Evolutionary conservation across 768 basidiomycete genomes (phyloP).

Genomic region (Leccinum uliginosum): DNA sequence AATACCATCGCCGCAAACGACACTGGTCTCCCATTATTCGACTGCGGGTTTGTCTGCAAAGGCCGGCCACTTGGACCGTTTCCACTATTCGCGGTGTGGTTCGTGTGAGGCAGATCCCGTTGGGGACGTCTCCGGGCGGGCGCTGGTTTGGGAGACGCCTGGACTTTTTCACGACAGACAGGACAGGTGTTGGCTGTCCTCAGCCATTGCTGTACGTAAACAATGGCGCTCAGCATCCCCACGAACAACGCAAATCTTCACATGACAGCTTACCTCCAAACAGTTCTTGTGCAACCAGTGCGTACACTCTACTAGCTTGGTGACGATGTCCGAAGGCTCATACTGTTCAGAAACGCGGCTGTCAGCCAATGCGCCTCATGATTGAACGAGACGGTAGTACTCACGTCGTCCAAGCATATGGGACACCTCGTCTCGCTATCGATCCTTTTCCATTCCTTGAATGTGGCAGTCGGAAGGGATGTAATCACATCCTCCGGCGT

Average conservation of each 20-base stretch:
- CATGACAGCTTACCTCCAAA: conserved; percentile 51
- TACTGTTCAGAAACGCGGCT: conserved; percentile 45
- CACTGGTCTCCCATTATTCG: conserved; percentile 12
- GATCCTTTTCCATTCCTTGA: conserved; percentile 62
- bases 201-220: conserved; percentile 66
- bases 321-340: conserved; percentile 51
- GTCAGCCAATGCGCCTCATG: background rate
- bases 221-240: conserved; percentile 1
- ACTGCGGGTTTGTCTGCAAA: conserved; percentile 2
- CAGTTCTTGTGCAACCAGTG: conserved; percentile 83
- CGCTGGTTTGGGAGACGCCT: conserved; percentile 20
- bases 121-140: conserved; percentile 18
- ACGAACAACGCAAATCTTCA: background rate
- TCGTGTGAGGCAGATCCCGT: conserved; percentile 12
- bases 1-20: conserved; percentile 18
- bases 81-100: conserved; percentile 1
- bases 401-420: conserved; percentile 80
- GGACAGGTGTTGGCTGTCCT: conserved; percentile 73
- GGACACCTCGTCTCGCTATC: conserved; percentile 75
- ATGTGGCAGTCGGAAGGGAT: conserved; percentile 54
- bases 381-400: conserved; percentile 24
- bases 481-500: conserved; percentile 61
- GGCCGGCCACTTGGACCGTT: conserved; percentile 5
- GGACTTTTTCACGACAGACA: conserved; percentile 68
- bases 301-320: conserved; percentile 64